Evolutionary conservation across 1,139 yeast genomes (phyloP).

Genomic region (Kodamaea fungicola): DNA sequence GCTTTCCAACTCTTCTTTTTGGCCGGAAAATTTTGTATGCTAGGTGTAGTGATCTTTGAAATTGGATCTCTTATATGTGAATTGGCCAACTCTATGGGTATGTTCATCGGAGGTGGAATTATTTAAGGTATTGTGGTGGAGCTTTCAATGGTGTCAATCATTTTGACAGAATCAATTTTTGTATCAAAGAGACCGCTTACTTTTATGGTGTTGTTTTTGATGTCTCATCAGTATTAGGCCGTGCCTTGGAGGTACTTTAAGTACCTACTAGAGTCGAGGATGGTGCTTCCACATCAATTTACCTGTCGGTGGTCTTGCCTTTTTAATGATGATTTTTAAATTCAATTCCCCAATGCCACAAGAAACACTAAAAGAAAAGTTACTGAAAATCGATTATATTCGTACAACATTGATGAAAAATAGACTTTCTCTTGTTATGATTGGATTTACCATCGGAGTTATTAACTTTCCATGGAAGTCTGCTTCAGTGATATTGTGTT

Average conservation of each 20-base stretch:
- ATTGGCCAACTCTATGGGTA: constrained; percentile 17
- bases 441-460: constrained; percentile 55
- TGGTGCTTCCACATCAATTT: constrained; percentile 26
- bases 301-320: constrained; percentile 22
- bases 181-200: constrained; percentile 15
- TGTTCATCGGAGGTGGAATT: constrained; percentile 22
- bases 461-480: constrained; percentile 47
- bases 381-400: constrained; percentile 43
- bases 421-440: constrained; percentile 41
- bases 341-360: constrained; percentile 56
- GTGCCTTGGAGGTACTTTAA: constrained; percentile 23
- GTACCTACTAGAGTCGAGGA: constrained; percentile 20
- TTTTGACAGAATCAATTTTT: constrained; percentile 20
- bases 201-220: constrained; percentile 19
- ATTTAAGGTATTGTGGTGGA: constrained; percentile 20
- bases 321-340: constrained; percentile 16
- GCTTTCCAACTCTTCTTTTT: too few species aligned
- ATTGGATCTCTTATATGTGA: constrained; percentile 53
- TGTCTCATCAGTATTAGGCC: constrained; percentile 22
- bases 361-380: constrained; percentile 38
- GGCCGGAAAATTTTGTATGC: constrained; percentile 54
- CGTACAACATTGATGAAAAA: constrained; percentile 42
- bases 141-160: constrained; percentile 17
- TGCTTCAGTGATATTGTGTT: constrained; percentile 51
- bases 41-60: constrained; percentile 54